Evolutionary conservation across 2,329 filamentous ascomycete species (phyloP), one percentile per base, ranked within the genome.

Genomic region (Claviceps monticola): DNA sequence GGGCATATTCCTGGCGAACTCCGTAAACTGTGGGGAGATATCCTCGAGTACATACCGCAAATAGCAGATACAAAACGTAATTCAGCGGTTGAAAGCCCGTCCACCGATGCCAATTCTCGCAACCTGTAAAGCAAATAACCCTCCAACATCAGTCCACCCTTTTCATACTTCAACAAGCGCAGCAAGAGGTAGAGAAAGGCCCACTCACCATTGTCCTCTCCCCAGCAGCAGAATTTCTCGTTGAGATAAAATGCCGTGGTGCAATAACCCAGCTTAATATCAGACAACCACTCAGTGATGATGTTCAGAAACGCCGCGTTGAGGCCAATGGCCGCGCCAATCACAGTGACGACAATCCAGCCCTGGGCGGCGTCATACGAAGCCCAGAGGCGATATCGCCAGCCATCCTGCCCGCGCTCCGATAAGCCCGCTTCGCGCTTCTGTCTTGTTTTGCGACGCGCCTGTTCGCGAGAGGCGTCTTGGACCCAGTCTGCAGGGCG

Each of bases 221-320:
- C 93, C 89, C 90, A 98, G 66, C 93, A 98, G 69, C 93, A 98
- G 67, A 98, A 98, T 65, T 80, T 85, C 74, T 97, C 88, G 67
- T 98, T 98, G 53, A 98, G 76, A 65, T 98, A 98, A 67, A 97
- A 98, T 3, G 83, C 91, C 8, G 90, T 96, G 13, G 83, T 86
- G 74, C 93, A 98, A 68, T 96, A 84, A n/a, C 93, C 93, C 62
- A 91, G 74, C 72, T 97, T 98, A 65, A 96, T 83, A 69, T 98
- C 93, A 38, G 88, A 86, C 56, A 98, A 73, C 91, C 93, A 98
- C 69, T 98, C 93, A 9, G 91, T 97, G 44, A 94, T 80, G 58
- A 98, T 97, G 64, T 95, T 97, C 54, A 98, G 71, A 54, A 95
- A 82, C 0, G 88, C 93, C 16, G 93, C 91, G 64, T 95, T 97